These are phyloP conservation scores for Jamesozyma hellenica DNA, from an alignment of 805 yeast species.

Conservation along the genomic window DNA sequence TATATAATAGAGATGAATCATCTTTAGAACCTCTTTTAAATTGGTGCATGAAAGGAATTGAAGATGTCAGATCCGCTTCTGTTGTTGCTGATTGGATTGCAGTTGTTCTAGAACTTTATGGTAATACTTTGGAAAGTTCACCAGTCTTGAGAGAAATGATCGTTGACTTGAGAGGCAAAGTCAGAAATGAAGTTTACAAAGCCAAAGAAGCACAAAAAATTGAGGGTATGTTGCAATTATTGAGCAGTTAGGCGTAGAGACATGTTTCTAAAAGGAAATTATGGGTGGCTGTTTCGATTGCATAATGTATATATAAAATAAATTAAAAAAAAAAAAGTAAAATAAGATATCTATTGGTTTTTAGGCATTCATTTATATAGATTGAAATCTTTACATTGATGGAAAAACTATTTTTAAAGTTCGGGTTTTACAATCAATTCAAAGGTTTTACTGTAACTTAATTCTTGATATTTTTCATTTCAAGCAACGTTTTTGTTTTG, in stretches of 20 bases:
- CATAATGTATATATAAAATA: too few species aligned
- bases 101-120: conserved; percentile 65
- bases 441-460: too few species aligned
- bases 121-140: conserved; percentile 56
- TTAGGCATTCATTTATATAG: too few species aligned
- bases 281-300: too few species aligned
- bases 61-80: conserved; percentile 60
- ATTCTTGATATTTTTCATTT: too few species aligned
- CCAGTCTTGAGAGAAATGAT: conserved; percentile 70
- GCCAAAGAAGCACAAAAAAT: conserved; percentile 82
- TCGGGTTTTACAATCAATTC: too few species aligned
- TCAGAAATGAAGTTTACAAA: conserved; percentile 60
- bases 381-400: too few species aligned
- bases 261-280: too few species aligned
- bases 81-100: conserved; percentile 65
- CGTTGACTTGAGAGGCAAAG: conserved; percentile 46
- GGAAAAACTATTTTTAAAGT: too few species aligned
- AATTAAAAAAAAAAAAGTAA: too few species aligned
- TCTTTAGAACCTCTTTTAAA: conserved; percentile 74
- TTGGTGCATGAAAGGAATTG: conserved; percentile 71
- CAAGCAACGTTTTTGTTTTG: too few species aligned
- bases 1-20: conserved; percentile 76
- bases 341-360: too few species aligned
- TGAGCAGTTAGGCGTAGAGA: conserved; percentile 50
- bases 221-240: conserved; percentile 86